Percentiles rank a stretch among this genome's conserved stretches.
Evolutionary conservation across 176 grass and related monocot genomes (phyloP).

Genomic region (Elaeis guineensis): DNA sequence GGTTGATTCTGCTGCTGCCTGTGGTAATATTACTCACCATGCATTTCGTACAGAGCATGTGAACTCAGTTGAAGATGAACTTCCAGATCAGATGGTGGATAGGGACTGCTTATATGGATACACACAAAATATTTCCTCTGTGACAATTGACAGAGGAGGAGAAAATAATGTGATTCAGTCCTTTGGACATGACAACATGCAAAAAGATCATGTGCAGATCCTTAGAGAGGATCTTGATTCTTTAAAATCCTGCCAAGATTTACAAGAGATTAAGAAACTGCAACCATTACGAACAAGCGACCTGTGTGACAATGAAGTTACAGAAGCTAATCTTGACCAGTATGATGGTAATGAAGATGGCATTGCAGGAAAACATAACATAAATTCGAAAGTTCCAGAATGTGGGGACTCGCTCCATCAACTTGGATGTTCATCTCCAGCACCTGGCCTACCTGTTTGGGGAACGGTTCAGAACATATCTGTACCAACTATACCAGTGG

Average conservation of each 20-base stretch:
- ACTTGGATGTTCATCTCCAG: conserved; percentile 34
- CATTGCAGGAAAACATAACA: conserved; percentile 19
- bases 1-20: neutral
- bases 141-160: neutral
- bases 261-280: conserved; percentile 32
- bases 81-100: conserved; percentile 23
- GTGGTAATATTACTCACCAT: conserved; percentile 8
- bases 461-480: conserved; percentile 19
- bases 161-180: conserved; percentile 30
- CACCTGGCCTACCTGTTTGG: conserved; percentile 34
- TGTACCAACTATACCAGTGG: conserved; percentile 15
- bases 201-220: conserved; percentile 27
- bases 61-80: conserved; percentile 16
- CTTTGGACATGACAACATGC: conserved; percentile 28
- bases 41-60: conserved; percentile 34
- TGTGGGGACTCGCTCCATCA: conserved; percentile 15
- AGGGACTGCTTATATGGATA: conserved; percentile 26
- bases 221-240: conserved; percentile 26
- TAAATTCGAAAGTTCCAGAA: conserved; percentile 20
- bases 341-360: conserved; percentile 24
- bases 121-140: neutral
- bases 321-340: conserved; percentile 31
- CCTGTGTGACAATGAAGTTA: conserved; percentile 26
- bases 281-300: conserved; percentile 30
- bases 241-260: conserved; percentile 30